Evolutionary conservation across 192 early-diverging fungal genomes (phyloP).

Genomic region (Obelidium mucronatum): DNA sequence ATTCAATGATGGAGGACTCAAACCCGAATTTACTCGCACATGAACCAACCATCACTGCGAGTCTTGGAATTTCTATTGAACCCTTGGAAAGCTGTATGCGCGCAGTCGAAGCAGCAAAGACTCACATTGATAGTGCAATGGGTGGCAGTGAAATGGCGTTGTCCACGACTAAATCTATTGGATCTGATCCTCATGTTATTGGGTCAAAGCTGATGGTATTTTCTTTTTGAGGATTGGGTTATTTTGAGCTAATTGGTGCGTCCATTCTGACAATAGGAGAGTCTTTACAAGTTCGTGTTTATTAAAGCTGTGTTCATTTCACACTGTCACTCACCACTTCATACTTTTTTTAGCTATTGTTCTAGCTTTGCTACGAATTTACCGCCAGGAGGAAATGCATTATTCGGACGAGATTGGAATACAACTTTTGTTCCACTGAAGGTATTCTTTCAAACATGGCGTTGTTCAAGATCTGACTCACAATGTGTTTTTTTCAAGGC

Average conservation of each 20-base stretch:
- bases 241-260: not conserved
- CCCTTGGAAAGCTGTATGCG: conserved; percentile 73
- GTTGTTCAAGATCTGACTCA: conserved; percentile 51
- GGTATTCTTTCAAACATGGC: conserved; percentile 33
- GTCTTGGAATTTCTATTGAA: conserved; percentile 94
- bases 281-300: conserved; percentile 23
- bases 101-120: conserved; percentile 48
- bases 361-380: conserved; percentile 52
- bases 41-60: conserved; percentile 56
- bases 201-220: not conserved
- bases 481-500: conserved; percentile 69
- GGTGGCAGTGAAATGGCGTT: conserved; percentile 47
- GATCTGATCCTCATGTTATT: conserved; percentile 51
- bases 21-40: conserved; percentile 29
- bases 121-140: conserved; percentile 21
- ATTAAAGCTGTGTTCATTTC: no score
- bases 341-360: conserved; percentile 56
- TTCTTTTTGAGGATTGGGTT: not conserved
- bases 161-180: conserved; percentile 48
- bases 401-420: conserved; percentile 57
- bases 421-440: conserved; percentile 55
- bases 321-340: not conserved
- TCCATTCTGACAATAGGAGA: not conserved
- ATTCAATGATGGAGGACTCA: conserved; percentile 39
- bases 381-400: conserved; percentile 57